Base-by-base conservation (phyloP, 441 rosid genomes). In the Populus hybrid region DNA sequence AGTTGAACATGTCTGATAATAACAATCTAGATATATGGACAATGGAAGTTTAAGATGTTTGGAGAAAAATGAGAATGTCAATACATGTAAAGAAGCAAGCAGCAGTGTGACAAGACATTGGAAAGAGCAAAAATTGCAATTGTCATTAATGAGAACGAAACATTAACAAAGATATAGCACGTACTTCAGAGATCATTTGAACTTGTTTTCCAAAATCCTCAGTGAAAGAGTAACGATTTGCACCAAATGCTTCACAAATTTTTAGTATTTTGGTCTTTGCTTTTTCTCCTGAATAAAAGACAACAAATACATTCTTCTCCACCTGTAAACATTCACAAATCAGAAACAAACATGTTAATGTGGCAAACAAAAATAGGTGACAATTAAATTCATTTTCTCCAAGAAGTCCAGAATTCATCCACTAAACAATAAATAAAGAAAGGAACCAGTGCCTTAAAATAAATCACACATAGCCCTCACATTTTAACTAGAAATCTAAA, bases 231-330 rank as follows among this genome's bases (percentile, higher is more conserved):
- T 95, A 95, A 54, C 95, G 96, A 79, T 91, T 95, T 77, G 99
- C 98, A 38, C 95, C 99, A 90, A 93, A 92, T 75, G 95, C 98
- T 79, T 95, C 98, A 84, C 98, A 91, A 73, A 92, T 93, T 85
- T 91, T 93, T 69, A 91, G 88, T 80, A 93, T 86, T 87, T 95
- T 95, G 81, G 81, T 89, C 87, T 89, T 93, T 28, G 88, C 89
- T 83, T 91, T 92, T 86, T 95, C 99, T 80, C 98, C 97, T 70
- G 97, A 93, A 78, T 83, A 91, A 89, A 92, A 95, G 69, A 92
- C 85, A 78, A 88, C 77, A 83, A 91, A 95, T 50, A 91, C 97
- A 80, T 92, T 95, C 89, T 95, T 95, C 90, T 95, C 96, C 26
- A 85, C 81, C 97, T 93, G 93, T 76, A 70, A 67, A 50, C 77